phyloP scores from a whole-genome alignment of 352 stramenopile genomes.

The Phytophthora cactorum region DNA sequence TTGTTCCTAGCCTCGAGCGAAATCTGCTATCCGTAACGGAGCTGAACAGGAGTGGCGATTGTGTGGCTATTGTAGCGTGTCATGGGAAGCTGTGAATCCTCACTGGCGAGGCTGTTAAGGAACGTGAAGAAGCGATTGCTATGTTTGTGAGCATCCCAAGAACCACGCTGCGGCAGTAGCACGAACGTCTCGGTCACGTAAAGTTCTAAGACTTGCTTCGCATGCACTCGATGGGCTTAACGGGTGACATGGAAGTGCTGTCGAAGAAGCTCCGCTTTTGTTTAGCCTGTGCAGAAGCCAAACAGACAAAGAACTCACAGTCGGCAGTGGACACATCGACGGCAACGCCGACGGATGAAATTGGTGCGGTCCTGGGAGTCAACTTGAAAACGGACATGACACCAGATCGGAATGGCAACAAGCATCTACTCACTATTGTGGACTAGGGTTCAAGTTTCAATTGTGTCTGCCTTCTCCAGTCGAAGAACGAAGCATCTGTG shows the following conservation, averaged over 20 bases:
- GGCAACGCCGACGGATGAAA: slow-evolving; percentile 7
- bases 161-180: neutral
- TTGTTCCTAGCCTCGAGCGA: no score
- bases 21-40: no score
- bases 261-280: slow-evolving; percentile 10
- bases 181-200: slow-evolving; percentile 10
- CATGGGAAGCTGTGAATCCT: no score
- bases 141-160: neutral
- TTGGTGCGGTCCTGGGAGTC: slow-evolving; percentile 15
- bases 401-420: slow-evolving; percentile 8
- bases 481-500: no score
- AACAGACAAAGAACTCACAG: slow-evolving; percentile 9
- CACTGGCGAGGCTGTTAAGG: no score
- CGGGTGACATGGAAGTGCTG: neutral
- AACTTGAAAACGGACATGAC: slow-evolving; percentile 16
- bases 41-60: no score
- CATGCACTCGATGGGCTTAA: neutral
- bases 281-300: slow-evolving; percentile 16
- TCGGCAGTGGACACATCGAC: slow-evolving; percentile 10
- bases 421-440: neutral
- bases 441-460: no score
- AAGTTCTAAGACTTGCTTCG: slow-evolving; percentile 13
- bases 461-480: no score
- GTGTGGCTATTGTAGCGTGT: no score
- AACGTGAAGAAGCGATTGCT: neutral